Percentiles rank a stretch among this genome's conserved stretches.
Evolutionary conservation across 2,329 filamentous ascomycete species (phyloP).

Genomic region (Phaeosphaeria sp.): DNA sequence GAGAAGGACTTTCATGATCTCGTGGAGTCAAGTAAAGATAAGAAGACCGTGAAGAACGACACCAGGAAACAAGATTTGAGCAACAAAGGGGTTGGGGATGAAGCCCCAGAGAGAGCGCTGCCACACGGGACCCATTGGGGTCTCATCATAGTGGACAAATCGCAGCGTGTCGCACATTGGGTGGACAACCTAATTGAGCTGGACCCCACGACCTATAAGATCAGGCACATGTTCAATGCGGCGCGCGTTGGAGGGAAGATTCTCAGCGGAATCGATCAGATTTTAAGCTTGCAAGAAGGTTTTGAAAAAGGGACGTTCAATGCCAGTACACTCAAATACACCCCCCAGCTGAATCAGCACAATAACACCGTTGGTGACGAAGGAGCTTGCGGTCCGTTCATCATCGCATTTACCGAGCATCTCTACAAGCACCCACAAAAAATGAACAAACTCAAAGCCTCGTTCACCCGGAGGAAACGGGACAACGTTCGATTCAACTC

Average conservation of each 20-base stretch:
- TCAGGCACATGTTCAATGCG: background rate
- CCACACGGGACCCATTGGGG: slow-evolving; percentile 5
- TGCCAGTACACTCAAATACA: slow-evolving; percentile 3
- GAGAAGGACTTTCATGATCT: too few species aligned
- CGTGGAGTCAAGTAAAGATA: too few species aligned
- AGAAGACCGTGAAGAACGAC: background rate
- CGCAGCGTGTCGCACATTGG: background rate
- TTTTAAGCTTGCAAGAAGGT: background rate
- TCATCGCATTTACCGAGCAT: background rate
- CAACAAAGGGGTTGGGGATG: background rate
- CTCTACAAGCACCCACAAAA: background rate
- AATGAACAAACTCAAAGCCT: background rate
- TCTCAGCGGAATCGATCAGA: background rate
- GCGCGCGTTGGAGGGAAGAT: background rate
- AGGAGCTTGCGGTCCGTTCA: slow-evolving; percentile 3
- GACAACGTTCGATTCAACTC: too few species aligned
- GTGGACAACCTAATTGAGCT: too few species aligned
- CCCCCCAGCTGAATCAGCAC: slow-evolving; percentile 2
- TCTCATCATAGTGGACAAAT: slow-evolving; percentile 10
- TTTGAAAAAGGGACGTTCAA: background rate
- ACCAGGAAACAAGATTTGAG: background rate
- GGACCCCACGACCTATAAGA: background rate
- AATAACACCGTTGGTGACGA: background rate
- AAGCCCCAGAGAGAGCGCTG: background rate
- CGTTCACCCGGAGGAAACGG: background rate